These are phyloP conservation scores for Pseudogymnoascus sp. DNA, from an alignment of 2,329 filamentous ascomycete species.

Conservation along the genomic window DNA sequence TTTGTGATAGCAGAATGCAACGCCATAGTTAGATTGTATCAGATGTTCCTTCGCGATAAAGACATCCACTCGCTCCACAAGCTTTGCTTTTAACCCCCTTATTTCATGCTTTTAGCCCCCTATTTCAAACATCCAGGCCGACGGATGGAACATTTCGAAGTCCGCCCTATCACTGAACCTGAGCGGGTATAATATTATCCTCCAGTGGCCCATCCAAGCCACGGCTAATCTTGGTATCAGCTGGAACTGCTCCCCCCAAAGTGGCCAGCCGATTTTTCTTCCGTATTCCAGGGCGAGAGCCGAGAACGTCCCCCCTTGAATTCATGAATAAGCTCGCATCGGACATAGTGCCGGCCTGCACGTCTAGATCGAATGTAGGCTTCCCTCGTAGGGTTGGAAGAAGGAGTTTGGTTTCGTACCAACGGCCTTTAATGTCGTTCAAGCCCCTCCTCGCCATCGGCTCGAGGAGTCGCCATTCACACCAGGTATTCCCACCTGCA, in stretches of 20 bases:
- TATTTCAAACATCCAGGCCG: not conserved
- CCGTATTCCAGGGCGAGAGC: conserved; percentile 20
- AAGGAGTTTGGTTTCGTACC: conserved; percentile 48
- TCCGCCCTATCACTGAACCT: not conserved
- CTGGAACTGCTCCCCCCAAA: conserved; percentile 27
- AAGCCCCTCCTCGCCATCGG: conserved; percentile 27
- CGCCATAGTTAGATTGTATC: conserved; percentile 6
- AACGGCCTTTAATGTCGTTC: conserved; percentile 46
- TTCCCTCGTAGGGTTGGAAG: conserved; percentile 31
- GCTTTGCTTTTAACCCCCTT: not conserved
- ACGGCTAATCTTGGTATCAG: conserved; percentile 25
- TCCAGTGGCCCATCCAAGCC: conserved; percentile 24
- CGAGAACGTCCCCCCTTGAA: conserved; percentile 31
- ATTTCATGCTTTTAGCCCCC: too few species aligned
- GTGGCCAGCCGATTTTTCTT: conserved; percentile 27
- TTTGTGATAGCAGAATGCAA: not conserved
- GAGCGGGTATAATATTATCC: not conserved
- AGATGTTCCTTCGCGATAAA: not conserved
- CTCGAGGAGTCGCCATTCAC: conserved; percentile 26
- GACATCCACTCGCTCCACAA: not conserved
- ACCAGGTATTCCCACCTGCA: conserved; percentile 21
- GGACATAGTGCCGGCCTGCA: conserved; percentile 28
- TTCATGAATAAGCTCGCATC: conserved; percentile 40
- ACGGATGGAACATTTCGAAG: not conserved
- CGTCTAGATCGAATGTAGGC: conserved; percentile 27